These are phyloP conservation scores for Dacryopinax spathularia DNA, from an alignment of 768 basidiomycete species.

Conservation along the genomic window DNA sequence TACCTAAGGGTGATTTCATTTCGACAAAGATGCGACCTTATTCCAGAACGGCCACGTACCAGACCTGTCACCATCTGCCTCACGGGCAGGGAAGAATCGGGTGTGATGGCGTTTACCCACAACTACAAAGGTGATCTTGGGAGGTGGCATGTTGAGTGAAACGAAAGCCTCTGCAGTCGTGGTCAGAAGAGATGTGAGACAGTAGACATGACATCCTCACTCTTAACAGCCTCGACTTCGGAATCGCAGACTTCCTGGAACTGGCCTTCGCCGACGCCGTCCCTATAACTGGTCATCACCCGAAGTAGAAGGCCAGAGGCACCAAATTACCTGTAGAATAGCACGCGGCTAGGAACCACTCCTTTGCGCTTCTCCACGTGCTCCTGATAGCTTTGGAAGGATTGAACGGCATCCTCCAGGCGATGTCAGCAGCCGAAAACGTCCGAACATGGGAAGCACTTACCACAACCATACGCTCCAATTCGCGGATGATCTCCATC, in stretches of 20 bases:
- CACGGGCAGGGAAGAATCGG: slow-evolving; percentile 44
- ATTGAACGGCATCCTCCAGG: not conserved
- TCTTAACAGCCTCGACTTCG: slow-evolving; percentile 40
- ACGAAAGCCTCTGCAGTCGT: slow-evolving; percentile 37
- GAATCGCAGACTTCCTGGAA: slow-evolving; percentile 44
- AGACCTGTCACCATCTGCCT: slow-evolving; percentile 31
- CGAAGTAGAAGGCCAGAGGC: too few relatives aligned
- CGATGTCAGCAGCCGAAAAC: not conserved
- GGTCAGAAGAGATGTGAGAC: not conserved
- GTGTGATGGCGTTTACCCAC: slow-evolving; percentile 66
- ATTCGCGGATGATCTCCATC: slow-evolving; percentile 45
- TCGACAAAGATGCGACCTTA: not conserved
- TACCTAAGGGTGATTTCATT: not conserved
- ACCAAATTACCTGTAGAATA: slow-evolving; percentile 48
- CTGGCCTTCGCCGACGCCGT: slow-evolving; percentile 42
- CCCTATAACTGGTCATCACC: too few relatives aligned
- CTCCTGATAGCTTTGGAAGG: not conserved
- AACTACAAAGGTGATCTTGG: slow-evolving; percentile 54
- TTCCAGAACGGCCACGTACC: not conserved
- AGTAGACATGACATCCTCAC: slow-evolving; percentile 28
- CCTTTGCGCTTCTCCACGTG: slow-evolving; percentile 27
- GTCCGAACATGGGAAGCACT: slow-evolving; percentile 43
- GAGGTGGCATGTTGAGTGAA: slow-evolving; percentile 33
- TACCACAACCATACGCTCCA: slow-evolving; percentile 55
- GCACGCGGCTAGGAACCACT: slow-evolving; percentile 47